Evolutionary conservation across 2,329 filamentous ascomycete genomes (phyloP).

Genomic region (Gyromitra esculenta): DNA sequence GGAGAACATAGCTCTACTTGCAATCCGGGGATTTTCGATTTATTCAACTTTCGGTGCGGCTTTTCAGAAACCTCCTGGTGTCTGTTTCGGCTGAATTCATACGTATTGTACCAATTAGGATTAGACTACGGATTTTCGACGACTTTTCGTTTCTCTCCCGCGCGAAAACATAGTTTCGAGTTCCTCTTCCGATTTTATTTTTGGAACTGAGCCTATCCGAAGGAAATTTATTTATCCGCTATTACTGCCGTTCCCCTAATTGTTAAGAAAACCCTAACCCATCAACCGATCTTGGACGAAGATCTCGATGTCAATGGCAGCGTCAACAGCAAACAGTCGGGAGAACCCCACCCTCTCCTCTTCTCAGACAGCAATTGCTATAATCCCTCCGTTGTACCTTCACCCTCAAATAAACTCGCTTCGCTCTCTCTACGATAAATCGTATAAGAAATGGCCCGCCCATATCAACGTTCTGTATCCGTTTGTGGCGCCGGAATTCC

Average conservation of each 20-base stretch:
- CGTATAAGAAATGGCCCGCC: constrained; percentile 71
- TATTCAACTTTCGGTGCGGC: constrained; percentile 6
- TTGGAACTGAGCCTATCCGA: background rate
- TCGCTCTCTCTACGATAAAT: constrained; percentile 71
- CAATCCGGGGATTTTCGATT: background rate
- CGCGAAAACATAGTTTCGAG: background rate
- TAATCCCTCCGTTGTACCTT: constrained; percentile 42
- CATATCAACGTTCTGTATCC: constrained; percentile 75
- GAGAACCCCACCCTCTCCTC: constrained; percentile 29
- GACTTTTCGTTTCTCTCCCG: background rate
- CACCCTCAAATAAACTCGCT: constrained; percentile 59
- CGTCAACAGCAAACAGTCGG: constrained; percentile 10
- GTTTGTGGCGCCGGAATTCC: constrained; percentile 66
- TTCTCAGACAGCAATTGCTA: constrained; percentile 48
- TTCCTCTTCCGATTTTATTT: background rate
- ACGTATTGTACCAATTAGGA: constrained; percentile 11
- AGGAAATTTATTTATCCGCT: constrained; percentile 15
- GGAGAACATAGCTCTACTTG: background rate
- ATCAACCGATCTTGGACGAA: constrained; percentile 4
- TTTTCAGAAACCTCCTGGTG: background rate
- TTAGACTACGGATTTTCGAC: background rate
- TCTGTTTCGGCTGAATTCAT: background rate
- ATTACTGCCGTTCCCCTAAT: background rate
- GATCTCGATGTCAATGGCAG: constrained; percentile 32
- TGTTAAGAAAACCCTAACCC: constrained; percentile 30